phyloP scores from a whole-genome alignment of 2,329 filamentous ascomycete species.

The Dryadomyces quercivorus region DNA sequence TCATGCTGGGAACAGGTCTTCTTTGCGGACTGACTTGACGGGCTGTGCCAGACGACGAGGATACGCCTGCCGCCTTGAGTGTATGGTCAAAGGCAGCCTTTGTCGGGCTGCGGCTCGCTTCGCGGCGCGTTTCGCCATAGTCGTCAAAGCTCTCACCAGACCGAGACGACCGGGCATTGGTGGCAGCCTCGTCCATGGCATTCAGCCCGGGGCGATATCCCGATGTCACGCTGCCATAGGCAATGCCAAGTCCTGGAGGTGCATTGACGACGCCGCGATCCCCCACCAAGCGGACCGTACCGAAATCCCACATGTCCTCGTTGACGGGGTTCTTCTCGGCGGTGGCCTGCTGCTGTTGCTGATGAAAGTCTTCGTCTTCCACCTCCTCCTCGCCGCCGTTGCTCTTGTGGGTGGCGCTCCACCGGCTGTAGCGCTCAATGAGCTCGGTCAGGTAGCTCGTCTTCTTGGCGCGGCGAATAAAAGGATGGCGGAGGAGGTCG shows the following conservation, averaged over 20 bases:
- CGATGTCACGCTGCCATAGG: background rate
- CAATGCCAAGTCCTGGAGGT: constrained; percentile 13
- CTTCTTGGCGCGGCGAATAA: constrained; percentile 83
- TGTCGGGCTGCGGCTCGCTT: constrained; percentile 38
- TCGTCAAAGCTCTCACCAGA: constrained; percentile 36
- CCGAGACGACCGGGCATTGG: constrained; percentile 57
- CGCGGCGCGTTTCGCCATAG: constrained; percentile 39
- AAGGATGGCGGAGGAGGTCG: constrained; percentile 79
- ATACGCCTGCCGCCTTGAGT: constrained; percentile 36
- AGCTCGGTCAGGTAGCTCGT: constrained; percentile 94
- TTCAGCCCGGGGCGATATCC: constrained; percentile 46
- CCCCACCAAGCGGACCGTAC: constrained; percentile 75
- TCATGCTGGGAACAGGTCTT: constrained; percentile 32
- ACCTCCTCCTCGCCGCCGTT: constrained; percentile 51
- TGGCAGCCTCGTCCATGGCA: constrained; percentile 67
- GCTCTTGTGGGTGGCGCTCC: constrained; percentile 64
- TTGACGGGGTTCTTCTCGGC: constrained; percentile 45
- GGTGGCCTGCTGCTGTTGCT: constrained; percentile 41
- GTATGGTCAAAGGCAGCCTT: constrained; percentile 39
- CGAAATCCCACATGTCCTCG: constrained; percentile 97
- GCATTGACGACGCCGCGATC: constrained; percentile 33
- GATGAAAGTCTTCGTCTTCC: constrained; percentile 46
- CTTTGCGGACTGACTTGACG: constrained; percentile 49
- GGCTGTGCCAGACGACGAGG: constrained; percentile 24
- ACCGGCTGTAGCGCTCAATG: constrained; percentile 81